These are phyloP conservation scores for Colletotrichum plurivorum DNA, from an alignment of 2,329 filamentous ascomycete species.

Conservation along the genomic window DNA sequence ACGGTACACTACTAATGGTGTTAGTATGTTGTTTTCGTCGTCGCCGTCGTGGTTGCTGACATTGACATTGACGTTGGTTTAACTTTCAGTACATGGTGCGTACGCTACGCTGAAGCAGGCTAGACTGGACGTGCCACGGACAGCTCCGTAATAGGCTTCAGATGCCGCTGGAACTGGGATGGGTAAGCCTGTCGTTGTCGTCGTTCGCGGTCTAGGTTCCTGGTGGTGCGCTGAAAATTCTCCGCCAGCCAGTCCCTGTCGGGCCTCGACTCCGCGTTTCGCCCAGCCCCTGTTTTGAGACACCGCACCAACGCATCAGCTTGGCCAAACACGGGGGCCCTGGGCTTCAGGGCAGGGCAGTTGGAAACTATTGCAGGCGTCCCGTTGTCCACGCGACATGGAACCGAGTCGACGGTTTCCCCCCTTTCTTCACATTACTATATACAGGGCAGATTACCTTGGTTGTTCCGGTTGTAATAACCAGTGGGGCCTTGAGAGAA, in stretches of 20 bases:
- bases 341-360: neutral
- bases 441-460: too few species aligned
- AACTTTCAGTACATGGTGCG: too few species aligned
- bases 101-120: too few species aligned
- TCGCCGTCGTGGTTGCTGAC: neutral
- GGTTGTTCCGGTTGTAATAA: too few species aligned
- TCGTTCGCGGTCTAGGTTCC: neutral
- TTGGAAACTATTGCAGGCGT: neutral
- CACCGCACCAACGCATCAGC: constrained; percentile 37
- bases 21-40: neutral
- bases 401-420: neutral
- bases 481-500: too few species aligned
- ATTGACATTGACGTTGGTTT: neutral
- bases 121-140: too few species aligned
- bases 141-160: too few species aligned
- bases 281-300: constrained; percentile 38
- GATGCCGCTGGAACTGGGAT: too few species aligned
- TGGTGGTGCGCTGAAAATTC: neutral
- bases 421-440: too few species aligned
- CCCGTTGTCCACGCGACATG: constrained; percentile 1
- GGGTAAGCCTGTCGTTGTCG: constrained; percentile 6
- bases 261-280: constrained; percentile 20
- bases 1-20: too few species aligned
- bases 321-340: constrained; percentile 14
- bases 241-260: constrained; percentile 22